Conservation (phyloP, 2,329 filamentous ascomycete species). For the Sporothrix variecibatus region DNA sequence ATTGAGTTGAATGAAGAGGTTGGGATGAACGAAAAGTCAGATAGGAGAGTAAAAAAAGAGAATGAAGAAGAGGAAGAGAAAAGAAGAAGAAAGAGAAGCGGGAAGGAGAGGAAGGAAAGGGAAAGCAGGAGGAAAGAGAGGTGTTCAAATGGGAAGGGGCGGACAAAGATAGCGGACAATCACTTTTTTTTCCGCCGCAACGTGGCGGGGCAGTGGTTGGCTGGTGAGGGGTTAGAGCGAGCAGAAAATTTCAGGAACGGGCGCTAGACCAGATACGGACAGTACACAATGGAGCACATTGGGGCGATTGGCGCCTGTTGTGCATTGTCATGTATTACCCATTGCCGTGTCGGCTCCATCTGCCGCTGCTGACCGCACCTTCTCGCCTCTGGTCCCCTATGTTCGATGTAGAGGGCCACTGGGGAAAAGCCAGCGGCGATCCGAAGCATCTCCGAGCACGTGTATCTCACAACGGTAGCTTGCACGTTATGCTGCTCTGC, state of each 20-base stretch:
- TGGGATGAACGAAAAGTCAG: slow-evolving; percentile 27
- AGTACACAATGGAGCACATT: not conserved
- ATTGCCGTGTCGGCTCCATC: slow-evolving; percentile 19
- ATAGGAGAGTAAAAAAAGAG: slow-evolving; percentile 28
- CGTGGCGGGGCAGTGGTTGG: slow-evolving; percentile 25
- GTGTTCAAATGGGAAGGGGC: slow-evolving; percentile 23
- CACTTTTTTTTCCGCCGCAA: slow-evolving; percentile 19
- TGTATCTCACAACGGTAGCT: not conserved
- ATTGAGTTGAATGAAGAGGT: slow-evolving; percentile 26
- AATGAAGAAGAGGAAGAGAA: slow-evolving; percentile 30
- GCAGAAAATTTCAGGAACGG: slow-evolving; percentile 28
- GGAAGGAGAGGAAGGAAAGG: slow-evolving; percentile 25
- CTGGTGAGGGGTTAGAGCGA: slow-evolving; percentile 27
- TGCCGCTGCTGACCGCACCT: slow-evolving; percentile 12
- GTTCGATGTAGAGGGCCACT: not conserved
- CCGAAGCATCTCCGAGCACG: slow-evolving; percentile 3
- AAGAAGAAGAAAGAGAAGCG: slow-evolving; percentile 31
- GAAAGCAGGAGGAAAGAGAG: slow-evolving; percentile 31
- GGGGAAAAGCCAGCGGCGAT: not conserved
- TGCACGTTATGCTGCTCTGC: not conserved
- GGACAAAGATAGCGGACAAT: slow-evolving; percentile 17
- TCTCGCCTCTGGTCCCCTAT: not conserved
- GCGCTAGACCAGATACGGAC: slow-evolving; percentile 19
- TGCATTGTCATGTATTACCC: not conserved
- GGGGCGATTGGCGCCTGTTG: slow-evolving; percentile 9